Percentiles rank a stretch among this genome's conserved stretches.
phyloP scores from a whole-genome alignment of 2,329 filamentous ascomycete species.

The Rhynchosporium agropyri region DNA sequence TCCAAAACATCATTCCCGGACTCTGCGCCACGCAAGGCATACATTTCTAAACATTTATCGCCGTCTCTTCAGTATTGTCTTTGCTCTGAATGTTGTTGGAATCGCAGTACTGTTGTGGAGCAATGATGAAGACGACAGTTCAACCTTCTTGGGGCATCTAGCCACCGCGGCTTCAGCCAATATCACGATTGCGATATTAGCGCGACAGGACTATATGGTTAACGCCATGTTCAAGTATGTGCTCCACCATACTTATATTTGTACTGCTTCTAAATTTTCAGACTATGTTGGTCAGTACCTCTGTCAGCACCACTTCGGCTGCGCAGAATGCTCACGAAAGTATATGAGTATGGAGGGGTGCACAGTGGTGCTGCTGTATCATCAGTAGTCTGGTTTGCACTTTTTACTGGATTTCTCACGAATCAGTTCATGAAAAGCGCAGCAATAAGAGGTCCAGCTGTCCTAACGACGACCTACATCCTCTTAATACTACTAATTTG shows the following conservation, averaged over 20 bases:
- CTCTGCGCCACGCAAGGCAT: conserved; percentile 34
- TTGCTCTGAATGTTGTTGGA: conserved; percentile 52
- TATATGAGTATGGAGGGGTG: conserved; percentile 56
- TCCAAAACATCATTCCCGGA: conserved; percentile 20
- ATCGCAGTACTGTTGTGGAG: conserved; percentile 44
- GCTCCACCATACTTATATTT: neutral
- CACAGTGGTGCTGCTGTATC: conserved; percentile 54
- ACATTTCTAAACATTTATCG: conserved; percentile 57
- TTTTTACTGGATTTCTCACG: conserved; percentile 42
- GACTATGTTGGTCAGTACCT: conserved; percentile 50
- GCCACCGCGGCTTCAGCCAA: conserved; percentile 44
- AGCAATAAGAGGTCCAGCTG: conserved; percentile 13
- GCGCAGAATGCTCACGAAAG: conserved; percentile 50
- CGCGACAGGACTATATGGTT: conserved; percentile 56
- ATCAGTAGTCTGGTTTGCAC: conserved; percentile 51
- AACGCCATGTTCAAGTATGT: conserved; percentile 50
- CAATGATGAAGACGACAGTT: conserved; percentile 10
- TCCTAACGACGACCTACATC: conserved; percentile 26
- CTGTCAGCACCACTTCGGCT: conserved; percentile 50
- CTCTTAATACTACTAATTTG: conserved; percentile 49
- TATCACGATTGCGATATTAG: conserved; percentile 51
- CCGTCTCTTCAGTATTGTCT: conserved; percentile 57
- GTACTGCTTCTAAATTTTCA: conserved; percentile 5
- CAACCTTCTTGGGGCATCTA: conserved; percentile 21
- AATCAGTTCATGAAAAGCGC: conserved; percentile 21